Evolutionary conservation across 805 yeast species (phyloP), one percentile per base, ranked within the genome.

Genomic region (Starmerella potacharoeniae): DNA sequence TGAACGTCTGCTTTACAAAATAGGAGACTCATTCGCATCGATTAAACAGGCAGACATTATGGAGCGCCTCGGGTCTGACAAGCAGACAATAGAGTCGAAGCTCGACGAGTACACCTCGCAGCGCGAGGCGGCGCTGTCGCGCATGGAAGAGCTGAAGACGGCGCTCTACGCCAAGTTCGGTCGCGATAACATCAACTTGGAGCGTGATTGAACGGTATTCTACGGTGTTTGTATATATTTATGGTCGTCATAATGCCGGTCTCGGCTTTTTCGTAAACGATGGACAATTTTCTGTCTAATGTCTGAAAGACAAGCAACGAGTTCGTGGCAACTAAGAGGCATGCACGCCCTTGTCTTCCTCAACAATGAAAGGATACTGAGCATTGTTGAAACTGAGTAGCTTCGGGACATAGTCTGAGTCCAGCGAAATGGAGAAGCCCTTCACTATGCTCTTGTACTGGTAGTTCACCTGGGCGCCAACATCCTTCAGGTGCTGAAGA

Each of bases 111-210:
- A 78, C 30, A 81, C 80, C 40, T 63, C 66, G 3, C 66, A 76
- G 56, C 73, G 85, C 36, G 79, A 74, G 1, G 73, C 66, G 1
- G 71, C 83, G 37, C 82, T 82, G 57, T 76, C 74, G 4, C 71
- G 77, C 56, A 73, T 91, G 68, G 68, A 69, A 9, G 76, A 69
- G 33, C 76, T 91, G 64, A 91, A 91, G 71, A 77, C 78, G 36
- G 75, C 74, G n/a, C 73, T 91, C 54, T 93, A 91, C 65, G 87
- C 86, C 16, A 88, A 86, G 68, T 93, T 91, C 66, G 98, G 97
- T 30, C 79, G 79, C 62, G 82, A 87, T 56, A 57, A 43, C 34
- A 93, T 91, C 66, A 90, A 90, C 67, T 72, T 91, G 49, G 98
- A 91, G 67, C 75, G 82, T 60, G 76, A 65, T 40, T 40, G 43